Conservation (phyloP, 306 rosid genomes). For the Inga laurina region DNA sequence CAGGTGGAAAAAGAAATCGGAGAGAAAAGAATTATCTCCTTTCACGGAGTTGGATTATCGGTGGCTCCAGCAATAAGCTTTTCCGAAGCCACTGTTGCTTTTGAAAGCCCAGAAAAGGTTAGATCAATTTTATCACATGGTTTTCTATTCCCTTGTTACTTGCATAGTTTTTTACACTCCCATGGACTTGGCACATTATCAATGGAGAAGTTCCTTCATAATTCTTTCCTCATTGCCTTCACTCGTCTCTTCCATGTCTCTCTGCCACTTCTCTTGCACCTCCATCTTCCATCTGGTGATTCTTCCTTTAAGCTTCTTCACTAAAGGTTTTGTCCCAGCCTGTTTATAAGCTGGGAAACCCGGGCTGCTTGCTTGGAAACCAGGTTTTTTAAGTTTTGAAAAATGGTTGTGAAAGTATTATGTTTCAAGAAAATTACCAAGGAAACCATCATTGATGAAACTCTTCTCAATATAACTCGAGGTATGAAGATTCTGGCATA, state of each 20-base stretch:
- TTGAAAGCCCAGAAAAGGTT: conserved; percentile 69
- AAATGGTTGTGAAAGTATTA: neutral
- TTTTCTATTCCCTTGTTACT: conserved; percentile 24
- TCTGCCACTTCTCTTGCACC: neutral
- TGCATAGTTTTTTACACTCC: conserved; percentile 14
- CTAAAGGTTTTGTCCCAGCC: neutral
- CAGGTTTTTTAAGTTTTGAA: neutral
- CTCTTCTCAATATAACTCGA: neutral
- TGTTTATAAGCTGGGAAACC: neutral
- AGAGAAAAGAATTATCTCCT: conserved; percentile 83
- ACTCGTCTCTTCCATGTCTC: neutral
- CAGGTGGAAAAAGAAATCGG: conserved; percentile 95
- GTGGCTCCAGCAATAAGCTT: conserved; percentile 71
- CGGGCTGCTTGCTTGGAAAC: neutral
- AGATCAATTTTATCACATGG: conserved; percentile 35
- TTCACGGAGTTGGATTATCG: conserved; percentile 78
- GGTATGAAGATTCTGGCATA: neutral
- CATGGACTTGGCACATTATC: neutral
- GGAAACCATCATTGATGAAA: neutral
- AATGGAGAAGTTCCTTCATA: conserved; percentile 14
- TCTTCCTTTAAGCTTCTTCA: neutral
- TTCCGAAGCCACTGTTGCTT: conserved; percentile 47
- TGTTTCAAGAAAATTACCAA: neutral
- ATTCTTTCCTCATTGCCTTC: neutral
- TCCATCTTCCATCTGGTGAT: neutral